These are phyloP conservation scores for Cornus florida DNA, from an alignment of 148 eudicot species.

Conservation along the genomic window DNA sequence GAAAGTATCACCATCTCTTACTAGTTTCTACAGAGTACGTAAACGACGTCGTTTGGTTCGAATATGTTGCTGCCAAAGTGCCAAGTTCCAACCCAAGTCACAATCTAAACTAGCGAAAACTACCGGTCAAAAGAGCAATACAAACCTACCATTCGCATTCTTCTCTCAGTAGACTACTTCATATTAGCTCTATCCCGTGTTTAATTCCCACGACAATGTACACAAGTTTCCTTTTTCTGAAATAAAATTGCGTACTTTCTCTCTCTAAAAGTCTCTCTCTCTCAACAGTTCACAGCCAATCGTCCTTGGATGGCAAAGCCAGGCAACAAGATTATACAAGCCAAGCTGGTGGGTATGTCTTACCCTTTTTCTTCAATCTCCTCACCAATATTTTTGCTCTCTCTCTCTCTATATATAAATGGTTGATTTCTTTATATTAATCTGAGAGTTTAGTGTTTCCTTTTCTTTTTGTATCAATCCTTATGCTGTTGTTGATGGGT, in stretches of 20 bases:
- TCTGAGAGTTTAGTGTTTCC: no score
- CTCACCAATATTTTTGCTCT: not conserved
- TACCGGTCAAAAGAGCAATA: not conserved
- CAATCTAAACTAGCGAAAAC: not conserved
- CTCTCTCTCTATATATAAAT: not conserved
- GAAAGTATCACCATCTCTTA: no score
- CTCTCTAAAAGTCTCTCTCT: not conserved
- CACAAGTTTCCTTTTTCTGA: not conserved
- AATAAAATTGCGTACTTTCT: not conserved
- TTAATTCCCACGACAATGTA: not conserved
- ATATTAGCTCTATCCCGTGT: not conserved
- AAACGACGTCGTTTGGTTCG: no score
- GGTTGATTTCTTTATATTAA: no score
- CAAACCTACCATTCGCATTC: not conserved
- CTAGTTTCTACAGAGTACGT: no score
- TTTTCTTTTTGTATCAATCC: no score
- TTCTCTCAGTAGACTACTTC: not conserved
- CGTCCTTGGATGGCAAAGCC: conserved; percentile 35
- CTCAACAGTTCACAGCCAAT: not conserved
- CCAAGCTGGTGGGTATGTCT: conserved; percentile 46
- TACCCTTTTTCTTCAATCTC: conserved; percentile 3
- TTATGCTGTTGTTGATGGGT: no score
- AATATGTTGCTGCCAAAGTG: no score
- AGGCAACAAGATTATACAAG: conserved; percentile 38
- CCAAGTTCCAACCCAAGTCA: no score